Evolutionary conservation across 108 stramenopile species (phyloP), one percentile per base, ranked within the genome.

Genomic region (Cyclotella baltica): DNA sequence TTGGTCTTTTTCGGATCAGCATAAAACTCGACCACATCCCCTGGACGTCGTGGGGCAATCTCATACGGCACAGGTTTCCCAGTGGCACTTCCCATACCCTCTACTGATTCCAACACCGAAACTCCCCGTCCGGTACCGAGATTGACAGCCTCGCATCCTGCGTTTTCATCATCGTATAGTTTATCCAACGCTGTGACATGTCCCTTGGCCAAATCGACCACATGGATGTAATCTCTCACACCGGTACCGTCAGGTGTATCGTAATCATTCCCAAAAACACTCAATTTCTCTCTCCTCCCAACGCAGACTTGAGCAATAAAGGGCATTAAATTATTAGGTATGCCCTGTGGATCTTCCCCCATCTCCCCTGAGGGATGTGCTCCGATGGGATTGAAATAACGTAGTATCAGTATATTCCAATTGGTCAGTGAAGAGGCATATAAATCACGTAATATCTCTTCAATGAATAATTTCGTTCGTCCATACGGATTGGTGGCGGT

Each of bases 341-440:
- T 85, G 11, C 77, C 77, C 69, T 77, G 90, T 43, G 99, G 99
- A 88, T 99, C 99, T 78, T 99, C 99, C 3, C 99, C 99, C 72
- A 99, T 99, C 23, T 72, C 59, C 11, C 99, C 98, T 55, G 88
- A 92, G 20, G 95, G 86, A 90, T 99, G 99, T 0, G 99, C 98
- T 13, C 99, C 99, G 58, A 99, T 97, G n/a, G 99, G 99, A 85
- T 99, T 99, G 86, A 99, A 99, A 77, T 99, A 99, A 3, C 99
- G 86, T 18, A 99, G 83, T 48, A 99, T 94, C 55, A 92, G 68
- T 37, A 93, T 85, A 55, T 90, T 89, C 94, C 90, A 93, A 2
- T n/a, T 62, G 0, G 74, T 69, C 0, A 87, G 75, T 64, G 78
- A 73, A 5, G 90, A 89, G 0, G 86, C 92, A 70, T 89, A 80